Evolutionary conservation across 371 early-diverging fungal species (phyloP).

Genomic region (Parasitella parasitica): DNA sequence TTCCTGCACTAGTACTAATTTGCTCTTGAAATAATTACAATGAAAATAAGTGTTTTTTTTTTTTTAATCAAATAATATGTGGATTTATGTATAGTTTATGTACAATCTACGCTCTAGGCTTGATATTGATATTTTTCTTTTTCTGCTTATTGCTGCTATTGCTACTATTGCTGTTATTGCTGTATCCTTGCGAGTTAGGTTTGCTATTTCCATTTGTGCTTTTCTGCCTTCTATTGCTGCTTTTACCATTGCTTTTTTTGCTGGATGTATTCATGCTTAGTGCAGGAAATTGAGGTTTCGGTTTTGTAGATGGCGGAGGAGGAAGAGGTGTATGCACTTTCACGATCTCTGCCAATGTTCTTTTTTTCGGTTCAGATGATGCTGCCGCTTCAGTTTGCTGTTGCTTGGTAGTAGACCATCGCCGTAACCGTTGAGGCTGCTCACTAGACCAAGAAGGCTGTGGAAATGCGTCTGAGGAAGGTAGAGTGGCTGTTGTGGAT

Average conservation of each 20-base stretch:
- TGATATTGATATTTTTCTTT: slow-evolving; percentile 5
- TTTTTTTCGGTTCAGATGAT: slow-evolving; percentile 5
- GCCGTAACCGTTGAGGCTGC: slow-evolving; percentile 11
- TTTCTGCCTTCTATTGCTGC: slow-evolving; percentile 21
- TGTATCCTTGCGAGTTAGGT: neutral
- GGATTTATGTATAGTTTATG: neutral
- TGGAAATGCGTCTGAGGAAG: neutral
- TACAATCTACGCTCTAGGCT: neutral
- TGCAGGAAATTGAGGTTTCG: neutral
- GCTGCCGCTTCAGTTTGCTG: neutral
- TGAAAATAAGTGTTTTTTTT: no score
- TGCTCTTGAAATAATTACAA: no score
- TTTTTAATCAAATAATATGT: no score
- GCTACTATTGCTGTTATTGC: neutral
- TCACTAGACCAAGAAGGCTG: neutral
- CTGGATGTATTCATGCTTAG: neutral
- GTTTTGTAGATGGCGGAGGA: neutral
- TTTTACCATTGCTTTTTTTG: slow-evolving; percentile 3
- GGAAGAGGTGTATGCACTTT: slow-evolving; percentile 15
- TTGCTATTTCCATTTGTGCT: neutral
- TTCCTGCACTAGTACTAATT: no score
- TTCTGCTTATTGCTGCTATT: no score
- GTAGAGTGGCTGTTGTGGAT: neutral
- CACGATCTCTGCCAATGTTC: slow-evolving; percentile 27
- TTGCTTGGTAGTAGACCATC: slow-evolving; percentile 23